Conservation (phyloP, 192 early-diverging fungal species). For the Podila epigama region DNA sequence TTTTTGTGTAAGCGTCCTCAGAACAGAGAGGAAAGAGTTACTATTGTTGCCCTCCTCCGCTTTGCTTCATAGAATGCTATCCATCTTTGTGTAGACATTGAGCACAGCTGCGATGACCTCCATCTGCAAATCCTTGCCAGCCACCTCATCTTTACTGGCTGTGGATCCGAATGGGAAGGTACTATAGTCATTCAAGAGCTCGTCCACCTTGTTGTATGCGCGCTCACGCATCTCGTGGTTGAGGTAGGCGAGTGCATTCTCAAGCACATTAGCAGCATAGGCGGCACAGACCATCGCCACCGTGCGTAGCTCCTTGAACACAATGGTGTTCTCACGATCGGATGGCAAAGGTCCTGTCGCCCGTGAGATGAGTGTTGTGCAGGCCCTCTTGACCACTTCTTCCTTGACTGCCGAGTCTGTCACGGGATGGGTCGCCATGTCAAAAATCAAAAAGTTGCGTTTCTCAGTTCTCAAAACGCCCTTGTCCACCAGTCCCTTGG, state of each 20-base stretch:
- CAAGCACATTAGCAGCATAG: conserved; percentile 96
- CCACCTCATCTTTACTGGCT: conserved; percentile 59
- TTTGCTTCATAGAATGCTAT: conserved; percentile 69
- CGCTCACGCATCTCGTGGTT: conserved; percentile 87
- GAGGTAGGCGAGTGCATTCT: conserved; percentile 89
- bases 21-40: too few species aligned
- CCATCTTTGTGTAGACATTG: conserved; percentile 90
- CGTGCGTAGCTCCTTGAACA: conserved; percentile 72
- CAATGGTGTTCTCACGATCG: conserved; percentile 55
- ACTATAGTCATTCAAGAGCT: conserved; percentile 88
- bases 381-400: conserved; percentile 81
- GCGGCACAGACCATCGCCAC: conserved; percentile 93
- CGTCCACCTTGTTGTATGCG: conserved; percentile 89
- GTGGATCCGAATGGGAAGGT: conserved; percentile 72
- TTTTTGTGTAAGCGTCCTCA: too few species aligned
- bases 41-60: neutral
- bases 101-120: conserved; percentile 83
- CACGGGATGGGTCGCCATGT: conserved; percentile 98
- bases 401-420: conserved; percentile 89
- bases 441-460: conserved; percentile 94
- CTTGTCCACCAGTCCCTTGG: conserved; percentile 99
- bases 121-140: conserved; percentile 67
- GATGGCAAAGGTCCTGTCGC: conserved; percentile 64
- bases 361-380: conserved; percentile 80
- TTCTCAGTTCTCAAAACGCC: conserved; percentile 96